Evolutionary conservation across 1,139 yeast species (phyloP).

Genomic region (Geotrichum candidum): DNA sequence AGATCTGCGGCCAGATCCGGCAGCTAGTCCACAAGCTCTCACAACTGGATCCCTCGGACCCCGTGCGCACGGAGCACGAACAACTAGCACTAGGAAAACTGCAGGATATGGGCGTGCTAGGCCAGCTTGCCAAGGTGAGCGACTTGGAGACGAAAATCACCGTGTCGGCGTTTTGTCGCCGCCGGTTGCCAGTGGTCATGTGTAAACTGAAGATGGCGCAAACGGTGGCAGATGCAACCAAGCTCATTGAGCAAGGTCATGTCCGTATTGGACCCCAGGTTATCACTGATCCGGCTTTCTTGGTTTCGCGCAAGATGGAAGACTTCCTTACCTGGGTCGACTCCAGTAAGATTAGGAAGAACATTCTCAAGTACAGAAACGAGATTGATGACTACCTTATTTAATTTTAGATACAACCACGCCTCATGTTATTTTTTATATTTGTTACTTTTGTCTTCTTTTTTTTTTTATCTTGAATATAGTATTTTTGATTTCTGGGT

Average conservation of each 20-base stretch:
- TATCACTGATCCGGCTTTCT: constrained; percentile 90
- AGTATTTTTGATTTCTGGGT: neutral
- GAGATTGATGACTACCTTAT: constrained; percentile 41
- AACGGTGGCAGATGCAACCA: constrained; percentile 79
- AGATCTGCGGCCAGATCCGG: constrained; percentile 83
- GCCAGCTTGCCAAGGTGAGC: constrained; percentile 71
- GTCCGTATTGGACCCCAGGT: constrained; percentile 96
- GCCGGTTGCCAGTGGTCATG: constrained; percentile 93
- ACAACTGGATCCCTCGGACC: constrained; percentile 76
- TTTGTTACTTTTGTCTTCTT: neutral
- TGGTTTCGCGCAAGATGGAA: constrained; percentile 83
- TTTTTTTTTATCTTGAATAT: neutral
- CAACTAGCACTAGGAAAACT: constrained; percentile 79
- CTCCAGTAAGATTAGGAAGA: constrained; percentile 83
- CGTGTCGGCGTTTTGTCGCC: constrained; percentile 85
- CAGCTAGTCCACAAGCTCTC: constrained; percentile 83
- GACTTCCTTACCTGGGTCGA: constrained; percentile 98
- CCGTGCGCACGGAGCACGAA: constrained; percentile 81
- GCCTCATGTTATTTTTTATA: neutral
- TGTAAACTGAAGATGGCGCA: constrained; percentile 93
- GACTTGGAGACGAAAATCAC: constrained; percentile 87
- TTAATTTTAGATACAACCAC: neutral
- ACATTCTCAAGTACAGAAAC: constrained; percentile 81
- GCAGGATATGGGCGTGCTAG: constrained; percentile 76
- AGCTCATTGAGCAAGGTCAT: constrained; percentile 93